Percentiles rank a stretch among this genome's conserved stretches.
These are phyloP conservation scores for Trichothecium sympodiale DNA, from an alignment of 2,329 filamentous ascomycete species.

Conservation along the genomic window DNA sequence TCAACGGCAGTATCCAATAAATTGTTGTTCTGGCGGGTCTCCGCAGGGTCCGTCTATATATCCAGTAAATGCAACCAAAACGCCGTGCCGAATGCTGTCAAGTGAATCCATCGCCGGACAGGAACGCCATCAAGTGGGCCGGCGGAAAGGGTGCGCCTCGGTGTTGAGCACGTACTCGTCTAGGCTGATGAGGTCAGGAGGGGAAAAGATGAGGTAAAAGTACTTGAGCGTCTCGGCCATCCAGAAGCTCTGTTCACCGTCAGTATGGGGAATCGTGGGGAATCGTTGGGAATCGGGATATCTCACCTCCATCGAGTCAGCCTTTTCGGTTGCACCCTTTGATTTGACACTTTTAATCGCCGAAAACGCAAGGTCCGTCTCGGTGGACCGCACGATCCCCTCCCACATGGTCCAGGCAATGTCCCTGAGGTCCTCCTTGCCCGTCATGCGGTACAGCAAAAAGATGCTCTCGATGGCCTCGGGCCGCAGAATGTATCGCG, in stretches of 20 bases:
- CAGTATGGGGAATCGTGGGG: too few relatives aligned
- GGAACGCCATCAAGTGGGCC: constrained; percentile 8
- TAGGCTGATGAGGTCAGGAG: constrained; percentile 49
- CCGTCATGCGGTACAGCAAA: constrained; percentile 65
- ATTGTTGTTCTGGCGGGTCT: too few relatives aligned
- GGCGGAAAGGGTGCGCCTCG: constrained; percentile 35
- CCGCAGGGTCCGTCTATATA: too few relatives aligned
- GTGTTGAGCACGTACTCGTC: constrained; percentile 58
- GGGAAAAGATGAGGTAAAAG: constrained; percentile 62
- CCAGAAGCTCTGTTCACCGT: constrained; percentile 56
- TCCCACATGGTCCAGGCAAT: constrained; percentile 68
- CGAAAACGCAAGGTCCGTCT: constrained; percentile 51
- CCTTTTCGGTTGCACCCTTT: constrained; percentile 19
- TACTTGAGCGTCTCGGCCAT: constrained; percentile 66
- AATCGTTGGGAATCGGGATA: too few relatives aligned
- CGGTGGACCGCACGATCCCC: constrained; percentile 48
- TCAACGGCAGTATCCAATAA: too few relatives aligned
- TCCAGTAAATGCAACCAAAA: too few relatives aligned
- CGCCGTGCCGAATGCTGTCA: too few relatives aligned
- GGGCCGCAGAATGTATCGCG: constrained; percentile 56
- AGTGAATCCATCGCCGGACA: too few relatives aligned
- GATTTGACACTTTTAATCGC: constrained; percentile 50
- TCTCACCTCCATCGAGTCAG: constrained; percentile 50
- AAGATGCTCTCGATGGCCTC: constrained; percentile 76
- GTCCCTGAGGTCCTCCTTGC: constrained; percentile 51